These are phyloP conservation scores for Crinitomyces ghanaensis DNA, from an alignment of 805 yeast genomes.

Conservation along the genomic window DNA sequence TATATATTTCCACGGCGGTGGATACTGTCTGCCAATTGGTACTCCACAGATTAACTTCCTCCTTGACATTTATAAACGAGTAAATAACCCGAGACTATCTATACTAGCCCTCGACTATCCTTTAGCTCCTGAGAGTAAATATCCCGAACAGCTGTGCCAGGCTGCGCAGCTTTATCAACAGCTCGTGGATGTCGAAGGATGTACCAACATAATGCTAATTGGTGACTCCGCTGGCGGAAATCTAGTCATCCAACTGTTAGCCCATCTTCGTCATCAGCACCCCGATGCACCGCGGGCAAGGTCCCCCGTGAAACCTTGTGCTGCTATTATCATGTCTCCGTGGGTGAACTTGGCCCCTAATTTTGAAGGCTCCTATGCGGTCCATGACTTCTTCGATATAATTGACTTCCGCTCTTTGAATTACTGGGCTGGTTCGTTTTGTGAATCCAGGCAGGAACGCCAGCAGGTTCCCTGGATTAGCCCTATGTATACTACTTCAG, in stretches of 20 bases:
- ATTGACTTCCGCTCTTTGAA: slow-evolving; percentile 3
- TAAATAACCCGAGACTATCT: slow-evolving; percentile 8
- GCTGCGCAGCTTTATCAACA: slow-evolving; percentile 7
- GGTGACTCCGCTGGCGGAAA: slow-evolving; percentile 16
- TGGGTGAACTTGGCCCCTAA: slow-evolving; percentile 10
- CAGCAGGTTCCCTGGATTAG: slow-evolving; percentile 5
- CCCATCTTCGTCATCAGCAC: slow-evolving; percentile 7
- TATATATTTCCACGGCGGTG: slow-evolving; percentile 13
- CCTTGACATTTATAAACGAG: slow-evolving; percentile 3
- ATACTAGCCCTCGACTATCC: slow-evolving; percentile 9
- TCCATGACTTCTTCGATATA: slow-evolving; percentile 4
- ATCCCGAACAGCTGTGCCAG: slow-evolving; percentile 9
- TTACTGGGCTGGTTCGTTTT: slow-evolving; percentile 6
- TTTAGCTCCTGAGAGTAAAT: slow-evolving; percentile 7
- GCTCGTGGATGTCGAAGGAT: slow-evolving; percentile 7
- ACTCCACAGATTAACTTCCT: slow-evolving; percentile 5
- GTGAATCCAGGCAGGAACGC: slow-evolving; percentile 1
- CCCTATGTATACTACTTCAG: slow-evolving; percentile 5
- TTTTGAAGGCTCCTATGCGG: slow-evolving; percentile 8
- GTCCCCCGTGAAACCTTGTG: slow-evolving; percentile 7
- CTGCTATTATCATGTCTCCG: slow-evolving; percentile 8
- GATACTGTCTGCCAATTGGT: slow-evolving; percentile 8
- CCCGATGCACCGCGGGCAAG: slow-evolving; percentile 2
- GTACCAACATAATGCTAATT: slow-evolving; percentile 7
- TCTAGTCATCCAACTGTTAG: slow-evolving; percentile 5